Base-by-base conservation (phyloP, 2,329 filamentous ascomycete species). In the Onygenales sp. region DNA sequence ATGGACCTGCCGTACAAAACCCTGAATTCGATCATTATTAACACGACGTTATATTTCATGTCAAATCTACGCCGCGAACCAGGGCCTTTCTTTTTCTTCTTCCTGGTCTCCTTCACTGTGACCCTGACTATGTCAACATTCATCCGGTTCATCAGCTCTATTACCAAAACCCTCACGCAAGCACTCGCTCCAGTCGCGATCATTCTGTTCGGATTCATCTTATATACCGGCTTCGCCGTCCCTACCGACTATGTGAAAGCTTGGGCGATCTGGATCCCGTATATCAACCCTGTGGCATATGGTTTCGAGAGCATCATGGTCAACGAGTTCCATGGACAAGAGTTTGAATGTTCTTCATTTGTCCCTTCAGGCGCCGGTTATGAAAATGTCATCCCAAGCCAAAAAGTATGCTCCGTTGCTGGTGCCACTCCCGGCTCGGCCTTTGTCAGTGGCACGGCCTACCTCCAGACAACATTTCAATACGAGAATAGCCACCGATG, bases 1-100 rank as follows among this genome's bases (percentile, higher is more conserved):
- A 83, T 87, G 0, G 91, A 95, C 62, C 71, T 95, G 71, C 91
- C 91, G 0, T 88, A 89, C 70, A 95, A 93, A 69, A 69, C 94
- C 11, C 35, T 70, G n/a, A 91, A 90, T 61, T 72, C 81, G 1
- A 78, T 93, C 58, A 70, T 80, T 3, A 94, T 94, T 76, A 93
- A 95, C 66, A 52, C 90, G 32, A 77, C 81, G 1, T 70, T 95
- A 2, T 95, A 95, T 72, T 95, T 95, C 71, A 85, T 95, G 82
- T 85, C 87, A 0, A 86, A 90, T 58, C 74, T 96, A 36, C 81
- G 86, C 53, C 79, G 89, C 49, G 83, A 85, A 59, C 74, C 87
- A 0, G 85, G 84, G 2, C 71, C 83, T 0, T 95, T 93, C 76
- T 95, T 95, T 77, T 87, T 89, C 72, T 95, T 72, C 39, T 65